Percentiles rank a stretch among this genome's conserved stretches.
Evolutionary conservation across 306 rosid genomes (phyloP).

Genomic region (Castanopsis chinensis): DNA sequence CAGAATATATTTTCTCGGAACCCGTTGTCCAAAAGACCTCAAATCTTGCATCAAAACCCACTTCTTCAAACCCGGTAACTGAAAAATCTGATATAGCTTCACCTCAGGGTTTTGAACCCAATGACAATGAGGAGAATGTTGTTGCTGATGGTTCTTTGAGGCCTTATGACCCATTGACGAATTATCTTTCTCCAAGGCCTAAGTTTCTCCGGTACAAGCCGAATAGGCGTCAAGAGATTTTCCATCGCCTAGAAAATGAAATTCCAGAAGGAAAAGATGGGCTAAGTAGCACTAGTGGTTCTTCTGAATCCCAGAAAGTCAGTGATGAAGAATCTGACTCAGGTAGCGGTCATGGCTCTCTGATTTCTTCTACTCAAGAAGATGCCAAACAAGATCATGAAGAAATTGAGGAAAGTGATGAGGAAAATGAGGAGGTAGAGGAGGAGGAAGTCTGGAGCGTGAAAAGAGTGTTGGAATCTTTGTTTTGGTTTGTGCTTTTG

Average conservation of each 20-base stretch:
- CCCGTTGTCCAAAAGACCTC: conserved; percentile 12
- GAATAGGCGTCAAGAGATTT: conserved; percentile 26
- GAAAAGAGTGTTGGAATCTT: conserved; percentile 24
- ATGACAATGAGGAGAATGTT: background rate
- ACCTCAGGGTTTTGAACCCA: conserved; percentile 4
- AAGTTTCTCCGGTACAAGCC: conserved; percentile 46
- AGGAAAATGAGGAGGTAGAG: conserved; percentile 9
- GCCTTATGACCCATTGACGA: conserved; percentile 44
- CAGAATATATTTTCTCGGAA: conserved; percentile 1
- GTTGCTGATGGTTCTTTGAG: background rate
- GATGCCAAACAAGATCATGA: conserved; percentile 12
- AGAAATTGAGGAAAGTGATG: conserved; percentile 22
- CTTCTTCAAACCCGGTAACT: background rate
- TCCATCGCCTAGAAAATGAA: conserved; percentile 22
- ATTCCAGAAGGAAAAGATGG: conserved; percentile 6
- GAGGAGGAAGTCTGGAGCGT: conserved; percentile 20
- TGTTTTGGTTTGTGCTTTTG: conserved; percentile 14
- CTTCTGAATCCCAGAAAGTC: conserved; percentile 16
- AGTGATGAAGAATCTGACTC: conserved; percentile 20
- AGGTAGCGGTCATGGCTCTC: background rate
- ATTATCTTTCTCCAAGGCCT: conserved; percentile 50
- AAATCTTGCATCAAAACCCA: background rate
- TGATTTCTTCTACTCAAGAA: conserved; percentile 10
- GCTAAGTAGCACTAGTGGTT: conserved; percentile 9
- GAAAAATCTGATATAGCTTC: background rate